A percentile compares a stretch with the other conserved stretches of the same genome.
Evolutionary conservation across 2,329 filamentous ascomycete genomes (phyloP).

Genomic region (Penicillium vulpinum): DNA sequence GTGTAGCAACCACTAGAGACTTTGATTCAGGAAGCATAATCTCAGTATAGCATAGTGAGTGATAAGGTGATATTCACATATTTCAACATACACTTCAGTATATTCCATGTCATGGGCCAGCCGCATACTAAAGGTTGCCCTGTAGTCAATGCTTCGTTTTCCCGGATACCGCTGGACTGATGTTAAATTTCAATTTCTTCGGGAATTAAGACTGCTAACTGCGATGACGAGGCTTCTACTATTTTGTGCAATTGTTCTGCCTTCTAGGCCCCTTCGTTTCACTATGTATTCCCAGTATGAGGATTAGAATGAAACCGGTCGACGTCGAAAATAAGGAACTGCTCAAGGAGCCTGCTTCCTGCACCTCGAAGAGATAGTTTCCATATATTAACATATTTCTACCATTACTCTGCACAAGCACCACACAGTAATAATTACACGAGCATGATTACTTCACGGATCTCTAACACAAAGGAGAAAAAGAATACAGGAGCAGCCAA

Average conservation of each 20-base stretch:
- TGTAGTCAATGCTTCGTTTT: too few species aligned
- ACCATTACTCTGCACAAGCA: slow-evolving; percentile 5
- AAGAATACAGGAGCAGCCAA: slow-evolving; percentile 30
- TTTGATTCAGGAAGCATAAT: too few species aligned
- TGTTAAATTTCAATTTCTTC: too few species aligned
- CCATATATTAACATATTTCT: neutral
- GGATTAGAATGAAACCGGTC: neutral
- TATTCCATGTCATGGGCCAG: too few species aligned
- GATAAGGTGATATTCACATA: too few species aligned
- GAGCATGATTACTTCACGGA: slow-evolving; percentile 38
- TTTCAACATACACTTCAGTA: too few species aligned
- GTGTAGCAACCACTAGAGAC: too few species aligned
- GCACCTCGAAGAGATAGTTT: neutral
- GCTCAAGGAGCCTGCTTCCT: neutral
- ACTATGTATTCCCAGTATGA: neutral
- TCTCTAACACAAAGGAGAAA: slow-evolving; percentile 37
- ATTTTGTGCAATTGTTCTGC: neutral
- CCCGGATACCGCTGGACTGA: too few species aligned
- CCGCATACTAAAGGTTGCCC: too few species aligned
- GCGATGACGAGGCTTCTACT: neutral
- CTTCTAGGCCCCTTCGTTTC: neutral
- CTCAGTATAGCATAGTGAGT: too few species aligned
- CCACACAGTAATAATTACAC: slow-evolving; percentile 27
- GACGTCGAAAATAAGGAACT: neutral
- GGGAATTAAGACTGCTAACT: neutral